Conservation (phyloP, 306 rosid genomes). For the Ormosia emarginata region DNA sequence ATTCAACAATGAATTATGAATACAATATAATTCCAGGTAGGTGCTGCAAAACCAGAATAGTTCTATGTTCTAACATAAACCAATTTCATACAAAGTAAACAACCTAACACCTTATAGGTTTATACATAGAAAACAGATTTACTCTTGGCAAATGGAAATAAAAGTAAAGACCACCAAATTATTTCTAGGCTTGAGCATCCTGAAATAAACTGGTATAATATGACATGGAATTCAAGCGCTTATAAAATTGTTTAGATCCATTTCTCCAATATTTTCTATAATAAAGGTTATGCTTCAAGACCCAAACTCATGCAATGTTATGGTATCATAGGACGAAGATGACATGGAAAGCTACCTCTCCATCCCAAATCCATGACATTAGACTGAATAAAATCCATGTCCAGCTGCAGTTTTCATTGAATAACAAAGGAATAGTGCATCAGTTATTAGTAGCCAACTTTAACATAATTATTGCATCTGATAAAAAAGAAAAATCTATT, state of each 20-base stretch:
- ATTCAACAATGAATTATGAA: not conserved
- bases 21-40: not conserved
- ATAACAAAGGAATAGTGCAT: constrained; percentile 29
- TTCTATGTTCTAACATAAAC: not conserved
- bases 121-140: not conserved
- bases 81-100: not conserved
- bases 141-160: not conserved
- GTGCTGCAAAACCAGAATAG: not conserved
- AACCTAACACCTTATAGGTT: not conserved
- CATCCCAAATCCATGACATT: constrained; percentile 57
- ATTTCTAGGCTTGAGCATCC: not conserved
- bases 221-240: not conserved
- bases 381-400: constrained; percentile 70
- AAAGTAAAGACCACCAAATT: not conserved
- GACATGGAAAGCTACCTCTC: constrained; percentile 56
- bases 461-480: constrained; percentile 14
- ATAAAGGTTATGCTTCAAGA: constrained; percentile 10
- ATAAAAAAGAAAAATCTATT: not conserved
- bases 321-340: not conserved
- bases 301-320: not conserved
- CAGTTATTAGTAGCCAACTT: constrained; percentile 9
- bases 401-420: constrained; percentile 62
- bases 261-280: not conserved
- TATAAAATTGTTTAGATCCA: not conserved
- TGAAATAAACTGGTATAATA: not conserved